Evolutionary conservation across 192 early-diverging fungal species (phyloP).

Genomic region (Phlyctochytrium planicorne): DNA sequence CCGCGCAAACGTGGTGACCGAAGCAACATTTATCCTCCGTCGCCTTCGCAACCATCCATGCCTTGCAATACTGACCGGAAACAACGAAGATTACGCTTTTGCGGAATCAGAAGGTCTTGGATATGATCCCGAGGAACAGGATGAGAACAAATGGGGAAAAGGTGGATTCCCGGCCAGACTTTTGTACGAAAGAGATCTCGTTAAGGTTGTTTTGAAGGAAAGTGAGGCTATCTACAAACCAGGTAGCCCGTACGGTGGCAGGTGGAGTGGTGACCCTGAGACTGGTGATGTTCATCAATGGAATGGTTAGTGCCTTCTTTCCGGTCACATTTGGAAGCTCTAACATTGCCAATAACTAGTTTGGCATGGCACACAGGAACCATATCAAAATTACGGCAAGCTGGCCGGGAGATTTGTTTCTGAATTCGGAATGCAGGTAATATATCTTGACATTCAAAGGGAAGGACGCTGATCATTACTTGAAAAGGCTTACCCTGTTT

Average conservation of each 20-base stretch:
- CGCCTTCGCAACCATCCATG: constrained; percentile 49
- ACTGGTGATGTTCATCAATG: constrained; percentile 40
- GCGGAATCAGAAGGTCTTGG: constrained; percentile 45
- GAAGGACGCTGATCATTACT: too few relatives aligned
- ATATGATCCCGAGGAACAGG: constrained; percentile 33
- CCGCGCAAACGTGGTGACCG: constrained; percentile 39
- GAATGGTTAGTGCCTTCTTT: constrained; percentile 28
- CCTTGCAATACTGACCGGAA: constrained; percentile 54
- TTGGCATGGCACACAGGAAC: constrained; percentile 40
- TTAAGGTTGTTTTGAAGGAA: constrained; percentile 11
- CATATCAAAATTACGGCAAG: constrained; percentile 35
- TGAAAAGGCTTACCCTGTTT: constrained; percentile 22
- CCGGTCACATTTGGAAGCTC: neutral
- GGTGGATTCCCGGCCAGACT: constrained; percentile 25
- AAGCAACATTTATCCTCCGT: constrained; percentile 39
- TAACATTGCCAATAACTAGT: constrained; percentile 16
- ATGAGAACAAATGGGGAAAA: constrained; percentile 22
- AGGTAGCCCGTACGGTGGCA: constrained; percentile 28
- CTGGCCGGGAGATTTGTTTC: constrained; percentile 36
- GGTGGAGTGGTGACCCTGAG: constrained; percentile 9
- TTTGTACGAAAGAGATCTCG: constrained; percentile 35
- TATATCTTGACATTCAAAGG: too few relatives aligned
- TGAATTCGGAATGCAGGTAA: constrained; percentile 45
- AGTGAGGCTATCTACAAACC: constrained; percentile 20
- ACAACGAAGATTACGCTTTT: constrained; percentile 58